Conservation (phyloP, 2,329 filamentous ascomycete genomes). For the Elsinoe batatas region DNA sequence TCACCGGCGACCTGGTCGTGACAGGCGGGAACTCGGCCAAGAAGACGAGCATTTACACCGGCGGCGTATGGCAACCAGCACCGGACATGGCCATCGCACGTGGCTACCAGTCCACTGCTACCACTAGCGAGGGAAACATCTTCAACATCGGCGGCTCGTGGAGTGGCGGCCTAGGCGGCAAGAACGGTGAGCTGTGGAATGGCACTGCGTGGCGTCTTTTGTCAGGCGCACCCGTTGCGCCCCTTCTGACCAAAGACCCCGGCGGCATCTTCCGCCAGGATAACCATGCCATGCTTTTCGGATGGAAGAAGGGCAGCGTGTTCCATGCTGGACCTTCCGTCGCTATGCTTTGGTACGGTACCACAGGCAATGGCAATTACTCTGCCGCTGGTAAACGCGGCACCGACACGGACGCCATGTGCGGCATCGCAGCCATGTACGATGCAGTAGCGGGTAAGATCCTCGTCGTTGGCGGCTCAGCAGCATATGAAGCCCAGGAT, state of each 20-base stretch:
- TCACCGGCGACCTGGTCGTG: constrained; percentile 42
- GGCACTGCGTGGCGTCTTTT: constrained; percentile 44
- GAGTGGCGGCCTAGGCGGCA: constrained; percentile 40
- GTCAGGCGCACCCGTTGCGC: constrained; percentile 26
- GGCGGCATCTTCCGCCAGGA: constrained; percentile 38
- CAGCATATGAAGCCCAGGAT: constrained; percentile 35
- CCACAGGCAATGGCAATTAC: constrained; percentile 33
- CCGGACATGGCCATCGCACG: constrained; percentile 39
- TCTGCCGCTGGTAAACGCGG: constrained; percentile 35
- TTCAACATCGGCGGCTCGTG: constrained; percentile 52
- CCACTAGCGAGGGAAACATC: constrained; percentile 42
- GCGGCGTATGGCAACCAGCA: constrained; percentile 32
- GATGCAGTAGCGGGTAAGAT: constrained; percentile 26
- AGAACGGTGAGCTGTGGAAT: constrained; percentile 44
- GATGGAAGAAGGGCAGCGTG: constrained; percentile 38
- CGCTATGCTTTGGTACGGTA: constrained; percentile 49
- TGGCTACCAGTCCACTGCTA: constrained; percentile 44
- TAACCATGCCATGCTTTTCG: constrained; percentile 47
- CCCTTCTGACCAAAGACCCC: constrained; percentile 41
- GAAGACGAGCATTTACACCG: constrained; percentile 37
- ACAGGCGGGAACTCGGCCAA: constrained; percentile 44
- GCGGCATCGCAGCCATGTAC: constrained; percentile 42
- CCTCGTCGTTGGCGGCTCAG: constrained; percentile 42
- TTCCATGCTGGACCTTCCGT: constrained; percentile 48
- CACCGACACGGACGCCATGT: constrained; percentile 44